Percentiles rank a stretch among this genome's conserved stretches.
phyloP scores from a whole-genome alignment of 2,329 filamentous ascomycete genomes.

The Chrysosporium keratinophilum region DNA sequence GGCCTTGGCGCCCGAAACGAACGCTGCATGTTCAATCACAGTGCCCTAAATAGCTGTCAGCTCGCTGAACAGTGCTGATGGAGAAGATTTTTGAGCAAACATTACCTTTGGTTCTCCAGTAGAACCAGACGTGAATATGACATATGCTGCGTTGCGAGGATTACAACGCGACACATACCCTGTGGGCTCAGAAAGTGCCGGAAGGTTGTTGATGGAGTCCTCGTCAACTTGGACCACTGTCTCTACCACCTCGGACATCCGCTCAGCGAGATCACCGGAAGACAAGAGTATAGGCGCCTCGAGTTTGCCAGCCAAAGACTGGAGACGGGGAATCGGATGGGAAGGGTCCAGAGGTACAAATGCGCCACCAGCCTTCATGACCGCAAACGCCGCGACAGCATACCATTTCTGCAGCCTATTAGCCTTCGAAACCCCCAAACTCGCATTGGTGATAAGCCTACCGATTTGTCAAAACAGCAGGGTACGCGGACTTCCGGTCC shows the following conservation, averaged over 20 bases:
- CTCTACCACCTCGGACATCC: conserved; percentile 20
- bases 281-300: conserved; percentile 28
- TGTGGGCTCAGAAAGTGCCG: conserved; percentile 14
- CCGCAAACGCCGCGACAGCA: conserved; percentile 32
- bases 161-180: conserved; percentile 22
- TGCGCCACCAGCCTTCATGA: conserved; percentile 35
- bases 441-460: conserved; percentile 16
- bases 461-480: conserved; percentile 36
- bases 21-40: conserved; percentile 52
- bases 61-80: background rate
- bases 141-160: conserved; percentile 37
- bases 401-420: conserved; percentile 30
- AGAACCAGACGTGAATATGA: conserved; percentile 51
- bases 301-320: conserved; percentile 27
- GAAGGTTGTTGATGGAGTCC: conserved; percentile 20
- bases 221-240: conserved; percentile 24
- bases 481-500: conserved; percentile 30
- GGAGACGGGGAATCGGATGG: conserved; percentile 31
- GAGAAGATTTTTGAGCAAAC: background rate
- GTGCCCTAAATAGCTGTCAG: conserved; percentile 38
- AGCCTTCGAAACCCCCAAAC: background rate
- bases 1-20: conserved; percentile 45
- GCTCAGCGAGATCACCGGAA: conserved; percentile 21
- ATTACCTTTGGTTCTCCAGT: conserved; percentile 44
- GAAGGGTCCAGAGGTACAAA: conserved; percentile 35